Evolutionary conservation across 345 rosid genomes (phyloP).

Genomic region (Brassica juncea): DNA sequence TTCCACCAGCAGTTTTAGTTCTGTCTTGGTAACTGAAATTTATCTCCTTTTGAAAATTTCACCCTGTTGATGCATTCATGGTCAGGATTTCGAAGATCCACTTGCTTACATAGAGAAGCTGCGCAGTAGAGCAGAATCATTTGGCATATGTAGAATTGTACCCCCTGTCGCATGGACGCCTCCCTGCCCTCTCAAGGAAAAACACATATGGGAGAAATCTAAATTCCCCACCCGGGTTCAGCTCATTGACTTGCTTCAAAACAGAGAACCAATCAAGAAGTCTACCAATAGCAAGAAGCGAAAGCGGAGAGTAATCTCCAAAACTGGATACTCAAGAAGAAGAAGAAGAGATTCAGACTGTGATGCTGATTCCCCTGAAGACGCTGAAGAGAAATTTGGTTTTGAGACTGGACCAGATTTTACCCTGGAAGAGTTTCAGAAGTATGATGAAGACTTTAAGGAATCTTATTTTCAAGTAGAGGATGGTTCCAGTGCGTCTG

Average conservation of each 20-base stretch:
- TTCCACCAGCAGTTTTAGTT: slow-evolving; percentile 1
- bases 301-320: slow-evolving; percentile 63
- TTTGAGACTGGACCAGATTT: slow-evolving; percentile 86
- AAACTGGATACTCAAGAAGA: slow-evolving; percentile 54
- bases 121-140: slow-evolving; percentile 71
- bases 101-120: slow-evolving; percentile 83
- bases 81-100: slow-evolving; percentile 89
- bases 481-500: slow-evolving; percentile 43
- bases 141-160: slow-evolving; percentile 92
- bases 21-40: slow-evolving; percentile 5
- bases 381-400: slow-evolving; percentile 78
- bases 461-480: slow-evolving; percentile 58
- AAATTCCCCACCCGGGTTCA: slow-evolving; percentile 88
- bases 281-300: slow-evolving; percentile 65
- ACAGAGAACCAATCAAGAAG: slow-evolving; percentile 82
- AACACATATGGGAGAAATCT: slow-evolving; percentile 65
- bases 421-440: slow-evolving; percentile 71
- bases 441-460: slow-evolving; percentile 68
- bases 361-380: slow-evolving; percentile 50
- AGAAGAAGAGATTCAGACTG: slow-evolving; percentile 52
- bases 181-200: slow-evolving; percentile 71
- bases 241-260: slow-evolving; percentile 85
- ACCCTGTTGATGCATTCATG: slow-evolving; percentile 18
- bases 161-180: slow-evolving; percentile 92
- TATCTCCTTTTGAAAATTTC: not conserved